Conservation (phyloP, 2,329 filamentous ascomycete genomes). For the Magnaporthiopsis incrustans region DNA sequence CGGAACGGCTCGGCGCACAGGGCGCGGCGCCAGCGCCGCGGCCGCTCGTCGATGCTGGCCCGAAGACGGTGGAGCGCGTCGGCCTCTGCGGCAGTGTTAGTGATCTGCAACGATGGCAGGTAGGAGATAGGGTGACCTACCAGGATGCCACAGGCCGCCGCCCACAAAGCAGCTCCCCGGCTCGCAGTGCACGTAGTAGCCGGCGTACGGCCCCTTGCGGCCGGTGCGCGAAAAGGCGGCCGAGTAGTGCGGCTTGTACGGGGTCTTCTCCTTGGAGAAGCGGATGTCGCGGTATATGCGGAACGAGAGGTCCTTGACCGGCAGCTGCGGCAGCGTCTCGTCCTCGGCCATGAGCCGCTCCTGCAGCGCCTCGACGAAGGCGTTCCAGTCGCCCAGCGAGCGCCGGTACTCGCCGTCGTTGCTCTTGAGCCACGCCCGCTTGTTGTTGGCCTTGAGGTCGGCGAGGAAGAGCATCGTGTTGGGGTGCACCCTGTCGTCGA, state of each 20-base stretch:
- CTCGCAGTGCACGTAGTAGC: slow-evolving; percentile 80
- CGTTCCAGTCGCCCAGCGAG: slow-evolving; percentile 72
- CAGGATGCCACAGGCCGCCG: slow-evolving; percentile 71
- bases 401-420: slow-evolving; percentile 74
- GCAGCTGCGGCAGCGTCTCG: slow-evolving; percentile 77
- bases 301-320: slow-evolving; percentile 78
- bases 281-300: slow-evolving; percentile 82
- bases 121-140: background rate
- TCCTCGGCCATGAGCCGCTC: slow-evolving; percentile 60
- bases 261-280: slow-evolving; percentile 76
- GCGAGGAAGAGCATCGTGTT: slow-evolving; percentile 51
- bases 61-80: slow-evolving; percentile 59
- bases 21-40: slow-evolving; percentile 59
- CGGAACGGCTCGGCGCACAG: slow-evolving; percentile 55
- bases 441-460: slow-evolving; percentile 53
- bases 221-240: slow-evolving; percentile 84
- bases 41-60: slow-evolving; percentile 65
- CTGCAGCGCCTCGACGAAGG: slow-evolving; percentile 66
- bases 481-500: slow-evolving; percentile 43
- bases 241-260: slow-evolving; percentile 80
- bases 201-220: slow-evolving; percentile 78
- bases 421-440: slow-evolving; percentile 52
- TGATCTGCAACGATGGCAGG: background rate
- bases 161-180: slow-evolving; percentile 64
- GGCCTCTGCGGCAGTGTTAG: slow-evolving; percentile 41